Percentiles rank a stretch among this genome's conserved stretches.
These are phyloP conservation scores for Ampelomyces quisqualis DNA, from an alignment of 2,329 filamentous ascomycete genomes.

Conservation along the genomic window DNA sequence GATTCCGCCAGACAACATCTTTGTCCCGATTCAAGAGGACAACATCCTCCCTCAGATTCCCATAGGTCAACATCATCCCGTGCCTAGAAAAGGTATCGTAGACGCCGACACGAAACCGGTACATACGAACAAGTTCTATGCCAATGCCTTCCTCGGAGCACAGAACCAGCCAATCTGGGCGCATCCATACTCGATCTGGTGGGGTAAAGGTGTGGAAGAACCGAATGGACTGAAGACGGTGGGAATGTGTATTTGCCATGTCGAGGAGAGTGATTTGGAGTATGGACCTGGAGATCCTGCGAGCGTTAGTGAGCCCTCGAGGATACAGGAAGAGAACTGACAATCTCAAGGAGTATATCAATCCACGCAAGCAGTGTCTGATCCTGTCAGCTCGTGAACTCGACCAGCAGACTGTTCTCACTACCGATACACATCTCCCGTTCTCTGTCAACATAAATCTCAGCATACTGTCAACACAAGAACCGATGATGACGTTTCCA, in stretches of 20 bases:
- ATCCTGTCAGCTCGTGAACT: constrained; percentile 78
- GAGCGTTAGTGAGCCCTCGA: constrained; percentile 10
- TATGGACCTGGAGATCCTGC: constrained; percentile 56
- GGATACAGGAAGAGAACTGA: constrained; percentile 23
- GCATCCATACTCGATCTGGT: constrained; percentile 58
- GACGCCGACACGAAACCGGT: constrained; percentile 50
- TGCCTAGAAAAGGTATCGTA: constrained; percentile 42
- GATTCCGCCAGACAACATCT: constrained; percentile 39
- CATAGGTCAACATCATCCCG: constrained; percentile 45
- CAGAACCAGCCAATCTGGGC: constrained; percentile 71
- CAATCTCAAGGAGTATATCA: constrained; percentile 59
- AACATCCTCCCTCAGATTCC: constrained; percentile 46
- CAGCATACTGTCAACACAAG: constrained; percentile 51
- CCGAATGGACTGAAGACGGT: constrained; percentile 58
- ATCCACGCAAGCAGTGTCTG: constrained; percentile 79
- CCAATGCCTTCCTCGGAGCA: constrained; percentile 74
- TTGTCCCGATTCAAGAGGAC: constrained; percentile 45
- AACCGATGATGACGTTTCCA: constrained; percentile 71
- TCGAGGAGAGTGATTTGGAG: constrained; percentile 66
- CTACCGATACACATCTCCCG: constrained; percentile 54
- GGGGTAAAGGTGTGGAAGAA: constrained; percentile 50
- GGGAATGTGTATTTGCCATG: constrained; percentile 77
- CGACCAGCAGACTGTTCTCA: constrained; percentile 58
- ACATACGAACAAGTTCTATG: constrained; percentile 69
- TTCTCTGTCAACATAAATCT: constrained; percentile 70